Conservation (phyloP, 164 flowering plant genomes). For the Protea cynaroides region DNA sequence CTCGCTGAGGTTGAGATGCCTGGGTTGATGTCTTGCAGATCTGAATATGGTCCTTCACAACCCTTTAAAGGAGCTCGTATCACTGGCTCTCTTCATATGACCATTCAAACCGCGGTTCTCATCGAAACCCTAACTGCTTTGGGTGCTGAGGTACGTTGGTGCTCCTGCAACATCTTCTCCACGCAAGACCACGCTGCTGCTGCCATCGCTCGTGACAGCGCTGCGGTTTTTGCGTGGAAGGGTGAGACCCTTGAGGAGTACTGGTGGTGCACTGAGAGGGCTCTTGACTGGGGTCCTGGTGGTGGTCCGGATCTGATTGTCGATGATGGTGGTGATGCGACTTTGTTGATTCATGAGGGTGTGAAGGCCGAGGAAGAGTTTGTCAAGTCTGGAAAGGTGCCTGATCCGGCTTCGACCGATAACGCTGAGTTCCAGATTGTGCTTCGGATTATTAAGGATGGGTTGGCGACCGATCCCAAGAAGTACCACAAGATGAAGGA, state of each 20-base stretch:
- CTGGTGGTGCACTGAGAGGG: constrained; percentile 20
- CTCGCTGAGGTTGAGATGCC: constrained; percentile 29
- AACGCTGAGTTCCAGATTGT: no score
- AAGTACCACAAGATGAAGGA: constrained; percentile 7
- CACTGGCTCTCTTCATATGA: constrained; percentile 33
- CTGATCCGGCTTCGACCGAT: no score
- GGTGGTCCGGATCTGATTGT: no score
- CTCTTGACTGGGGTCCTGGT: constrained; percentile 3
- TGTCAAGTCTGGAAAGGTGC: no score
- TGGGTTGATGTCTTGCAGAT: constrained; percentile 1
- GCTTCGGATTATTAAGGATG: background rate
- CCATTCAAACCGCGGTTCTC: constrained; percentile 31
- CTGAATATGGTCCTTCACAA: no score
- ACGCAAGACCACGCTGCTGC: constrained; percentile 29
- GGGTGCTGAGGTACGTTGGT: constrained; percentile 17
- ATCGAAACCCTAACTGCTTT: constrained; percentile 26
- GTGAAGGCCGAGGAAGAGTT: no score
- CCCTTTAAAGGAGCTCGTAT: constrained; percentile 10
- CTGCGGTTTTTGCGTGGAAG: no score
- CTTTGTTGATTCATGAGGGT: no score
- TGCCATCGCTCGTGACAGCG: constrained; percentile 5
- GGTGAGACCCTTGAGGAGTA: no score
- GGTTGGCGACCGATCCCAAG: constrained; percentile 28
- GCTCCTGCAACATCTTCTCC: constrained; percentile 34
- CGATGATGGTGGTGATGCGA: no score